Evolutionary conservation across 768 basidiomycete species (phyloP).

Genomic region (Pleurotus giganteus): DNA sequence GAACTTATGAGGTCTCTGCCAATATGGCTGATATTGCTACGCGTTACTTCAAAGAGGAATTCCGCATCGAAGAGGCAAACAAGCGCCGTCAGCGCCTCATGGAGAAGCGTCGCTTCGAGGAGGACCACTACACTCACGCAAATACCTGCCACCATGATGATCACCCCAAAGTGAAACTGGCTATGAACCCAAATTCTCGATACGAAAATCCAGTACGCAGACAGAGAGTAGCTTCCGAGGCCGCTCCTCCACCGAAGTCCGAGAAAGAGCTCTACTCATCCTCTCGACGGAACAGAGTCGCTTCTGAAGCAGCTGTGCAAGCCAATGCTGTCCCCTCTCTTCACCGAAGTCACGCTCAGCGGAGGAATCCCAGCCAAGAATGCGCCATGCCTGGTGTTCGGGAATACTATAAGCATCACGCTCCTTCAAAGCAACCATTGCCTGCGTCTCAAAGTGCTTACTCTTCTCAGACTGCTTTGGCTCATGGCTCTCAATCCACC

Average conservation of each 20-base stretch:
- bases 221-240: neutral
- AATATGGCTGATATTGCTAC: slow-evolving; percentile 8
- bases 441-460: too few species aligned
- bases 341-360: slow-evolving; percentile 2
- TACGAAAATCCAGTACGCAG: neutral
- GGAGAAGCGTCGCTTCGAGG: slow-evolving; percentile 7
- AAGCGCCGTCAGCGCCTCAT: slow-evolving; percentile 5
- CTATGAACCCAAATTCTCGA: slow-evolving; percentile 2
- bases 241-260: neutral
- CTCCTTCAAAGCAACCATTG: neutral
- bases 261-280: neutral
- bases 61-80: slow-evolving; percentile 1
- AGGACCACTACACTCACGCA: slow-evolving; percentile 6
- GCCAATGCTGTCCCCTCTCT: neutral
- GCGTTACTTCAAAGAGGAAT: slow-evolving; percentile 9
- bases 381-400: slow-evolving; percentile 4
- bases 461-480: too few species aligned
- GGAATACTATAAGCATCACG: slow-evolving; percentile 3
- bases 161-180: slow-evolving; percentile 5
- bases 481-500: too few species aligned
- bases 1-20: slow-evolving; percentile 19
- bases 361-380: slow-evolving; percentile 1
- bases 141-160: slow-evolving; percentile 4
- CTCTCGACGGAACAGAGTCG: neutral
- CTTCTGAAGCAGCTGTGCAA: neutral